Evolutionary conservation across 1,139 yeast species (phyloP).

Genomic region (Scheffersomyces cryptocercus): DNA sequence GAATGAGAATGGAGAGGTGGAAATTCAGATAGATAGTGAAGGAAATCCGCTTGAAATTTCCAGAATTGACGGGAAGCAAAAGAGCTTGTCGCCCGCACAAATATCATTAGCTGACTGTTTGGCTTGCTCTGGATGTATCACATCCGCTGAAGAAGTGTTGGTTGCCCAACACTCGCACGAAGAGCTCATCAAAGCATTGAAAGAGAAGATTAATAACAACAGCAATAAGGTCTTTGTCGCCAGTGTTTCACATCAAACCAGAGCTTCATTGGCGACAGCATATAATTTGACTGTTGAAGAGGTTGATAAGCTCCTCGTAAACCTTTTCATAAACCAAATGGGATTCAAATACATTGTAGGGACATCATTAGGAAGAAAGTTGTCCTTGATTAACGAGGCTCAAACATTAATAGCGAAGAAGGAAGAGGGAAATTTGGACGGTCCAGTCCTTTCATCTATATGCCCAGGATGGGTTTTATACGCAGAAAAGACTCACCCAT

Average conservation of each 20-base stretch:
- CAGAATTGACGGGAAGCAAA: constrained; percentile 51
- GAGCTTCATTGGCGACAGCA: constrained; percentile 81
- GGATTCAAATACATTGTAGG: constrained; percentile 82
- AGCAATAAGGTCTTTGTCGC: constrained; percentile 56
- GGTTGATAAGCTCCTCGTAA: constrained; percentile 61
- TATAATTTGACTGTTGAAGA: constrained; percentile 52
- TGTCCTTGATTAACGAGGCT: constrained; percentile 65
- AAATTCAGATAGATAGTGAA: constrained; percentile 63
- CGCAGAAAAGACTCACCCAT: constrained; percentile 94
- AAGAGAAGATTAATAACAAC: constrained; percentile 23
- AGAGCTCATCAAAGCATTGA: constrained; percentile 66
- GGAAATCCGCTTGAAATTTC: constrained; percentile 75
- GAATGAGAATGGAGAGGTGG: constrained; percentile 44
- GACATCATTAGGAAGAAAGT: constrained; percentile 75
- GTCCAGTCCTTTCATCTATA: constrained; percentile 61
- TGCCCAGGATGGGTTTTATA: constrained; percentile 98
- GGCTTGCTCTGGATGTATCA: constrained; percentile 97
- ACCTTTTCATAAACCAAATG: constrained; percentile 58
- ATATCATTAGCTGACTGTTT: constrained; percentile 90
- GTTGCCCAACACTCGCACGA: constrained; percentile 89
- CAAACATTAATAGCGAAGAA: constrained; percentile 42
- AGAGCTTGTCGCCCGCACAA: constrained; percentile 72
- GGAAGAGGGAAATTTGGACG: constrained; percentile 13
- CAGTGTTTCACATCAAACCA: constrained; percentile 81
- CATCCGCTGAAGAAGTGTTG: constrained; percentile 92